Conservation (phyloP, 169 alveolate genomes). For the Cryptosporidium muris region DNA sequence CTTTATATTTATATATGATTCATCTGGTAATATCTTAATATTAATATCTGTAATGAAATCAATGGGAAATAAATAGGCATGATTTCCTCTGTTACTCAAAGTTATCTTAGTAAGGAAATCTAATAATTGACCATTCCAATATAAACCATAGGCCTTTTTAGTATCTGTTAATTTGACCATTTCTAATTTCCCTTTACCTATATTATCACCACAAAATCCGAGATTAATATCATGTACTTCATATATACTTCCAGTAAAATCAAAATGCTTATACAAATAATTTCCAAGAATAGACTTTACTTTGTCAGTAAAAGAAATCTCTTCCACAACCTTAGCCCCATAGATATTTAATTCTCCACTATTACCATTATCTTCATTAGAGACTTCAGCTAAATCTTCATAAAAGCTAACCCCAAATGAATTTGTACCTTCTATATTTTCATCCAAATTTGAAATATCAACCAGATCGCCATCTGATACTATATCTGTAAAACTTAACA, state of each 20-base stretch:
- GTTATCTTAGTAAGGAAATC: neutral
- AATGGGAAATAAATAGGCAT: slow-evolving; percentile 21
- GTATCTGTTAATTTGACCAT: slow-evolving; percentile 1
- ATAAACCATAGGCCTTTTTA: slow-evolving; percentile 9
- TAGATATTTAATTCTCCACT: neutral
- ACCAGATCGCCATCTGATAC: neutral
- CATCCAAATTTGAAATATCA: neutral
- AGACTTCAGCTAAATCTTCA: slow-evolving; percentile 45
- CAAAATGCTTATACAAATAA: neutral
- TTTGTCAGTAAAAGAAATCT: neutral
- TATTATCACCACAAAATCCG: slow-evolving; percentile 37
- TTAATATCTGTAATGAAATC: slow-evolving; percentile 43
- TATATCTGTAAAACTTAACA: neutral
- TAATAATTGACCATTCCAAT: slow-evolving; percentile 46
- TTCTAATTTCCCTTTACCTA: slow-evolving; percentile 31
- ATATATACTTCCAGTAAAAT: neutral
- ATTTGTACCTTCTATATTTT: neutral
- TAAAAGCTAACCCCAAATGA: slow-evolving; percentile 67
- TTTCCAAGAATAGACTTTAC: slow-evolving; percentile 36
- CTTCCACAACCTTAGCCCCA: slow-evolving; percentile 17
- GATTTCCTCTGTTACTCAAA: too few relatives aligned
- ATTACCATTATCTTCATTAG: neutral
- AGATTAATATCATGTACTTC: neutral
- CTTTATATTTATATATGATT: slow-evolving; percentile 26
- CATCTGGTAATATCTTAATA: slow-evolving; percentile 24